These are phyloP conservation scores for Cutaneotrichosporon dermatis DNA, from an alignment of 1,284 basidiomycete species.

Conservation along the genomic window DNA sequence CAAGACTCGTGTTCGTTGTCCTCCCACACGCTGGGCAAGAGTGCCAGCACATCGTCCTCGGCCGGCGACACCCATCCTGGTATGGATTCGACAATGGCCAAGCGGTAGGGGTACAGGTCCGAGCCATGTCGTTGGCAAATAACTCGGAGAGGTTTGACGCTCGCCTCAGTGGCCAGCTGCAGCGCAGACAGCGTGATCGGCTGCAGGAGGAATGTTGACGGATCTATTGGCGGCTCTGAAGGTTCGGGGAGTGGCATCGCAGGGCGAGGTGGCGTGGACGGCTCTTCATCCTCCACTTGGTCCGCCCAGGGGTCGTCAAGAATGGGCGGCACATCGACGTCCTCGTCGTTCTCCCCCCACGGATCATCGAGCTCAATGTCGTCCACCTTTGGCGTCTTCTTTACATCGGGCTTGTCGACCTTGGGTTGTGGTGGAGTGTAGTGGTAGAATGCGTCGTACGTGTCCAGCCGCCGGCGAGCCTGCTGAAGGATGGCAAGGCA, in stretches of 20 bases:
- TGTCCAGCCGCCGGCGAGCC: slow-evolving; percentile 15
- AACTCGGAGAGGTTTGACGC: slow-evolving; percentile 58
- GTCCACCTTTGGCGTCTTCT: slow-evolving; percentile 1
- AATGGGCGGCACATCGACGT: slow-evolving; percentile 9
- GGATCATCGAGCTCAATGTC: slow-evolving; percentile 61
- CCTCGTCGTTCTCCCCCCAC: slow-evolving; percentile 58
- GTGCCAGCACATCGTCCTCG: slow-evolving; percentile 54
- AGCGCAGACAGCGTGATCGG: slow-evolving; percentile 61
- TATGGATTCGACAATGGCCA: slow-evolving; percentile 64
- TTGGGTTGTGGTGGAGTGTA: not conserved
- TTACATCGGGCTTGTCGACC: too few relatives aligned
- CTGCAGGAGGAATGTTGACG: slow-evolving; percentile 59
- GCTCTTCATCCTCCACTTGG: not conserved
- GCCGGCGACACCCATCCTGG: slow-evolving; percentile 65
- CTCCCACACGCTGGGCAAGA: slow-evolving; percentile 63
- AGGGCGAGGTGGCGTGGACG: not conserved
- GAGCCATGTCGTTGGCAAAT: slow-evolving; percentile 59
- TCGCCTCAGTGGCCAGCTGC: slow-evolving; percentile 60
- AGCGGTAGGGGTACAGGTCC: slow-evolving; percentile 64
- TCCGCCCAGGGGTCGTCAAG: slow-evolving; percentile 35
- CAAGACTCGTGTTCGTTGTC: slow-evolving; percentile 49
- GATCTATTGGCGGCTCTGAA: slow-evolving; percentile 25
- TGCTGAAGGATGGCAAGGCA: slow-evolving; percentile 17
- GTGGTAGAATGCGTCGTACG: slow-evolving; percentile 17
- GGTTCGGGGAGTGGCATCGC: not conserved